A percentile compares a stretch with the other conserved stretches of the same genome.
Conservation (phyloP, 1,284 basidiomycete genomes). For the Leucoagaricus sp. region DNA sequence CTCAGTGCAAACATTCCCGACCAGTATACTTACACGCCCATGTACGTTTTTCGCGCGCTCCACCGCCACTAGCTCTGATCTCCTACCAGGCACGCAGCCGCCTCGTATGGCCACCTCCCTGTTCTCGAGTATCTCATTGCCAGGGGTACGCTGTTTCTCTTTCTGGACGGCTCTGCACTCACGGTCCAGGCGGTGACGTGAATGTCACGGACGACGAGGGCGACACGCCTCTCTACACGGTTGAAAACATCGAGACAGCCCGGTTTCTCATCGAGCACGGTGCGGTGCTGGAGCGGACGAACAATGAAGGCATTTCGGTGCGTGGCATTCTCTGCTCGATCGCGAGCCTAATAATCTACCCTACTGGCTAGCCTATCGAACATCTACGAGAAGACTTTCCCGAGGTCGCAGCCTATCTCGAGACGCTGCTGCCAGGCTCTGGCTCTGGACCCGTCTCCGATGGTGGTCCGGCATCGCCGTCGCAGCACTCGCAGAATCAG, state of each 20-base stretch:
- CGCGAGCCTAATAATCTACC: neutral
- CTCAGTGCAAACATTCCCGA: conserved; percentile 79
- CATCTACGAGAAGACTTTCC: conserved; percentile 79
- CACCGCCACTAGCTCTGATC: conserved; percentile 16
- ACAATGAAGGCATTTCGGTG: conserved; percentile 79
- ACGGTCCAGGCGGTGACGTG: conserved; percentile 75
- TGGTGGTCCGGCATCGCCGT: conserved; percentile 20
- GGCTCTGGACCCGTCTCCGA: conserved; percentile 17
- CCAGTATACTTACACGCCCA: conserved; percentile 83
- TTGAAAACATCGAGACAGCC: conserved; percentile 81
- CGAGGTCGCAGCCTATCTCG: conserved; percentile 73
- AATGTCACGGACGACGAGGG: conserved; percentile 86
- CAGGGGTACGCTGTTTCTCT: conserved; percentile 45
- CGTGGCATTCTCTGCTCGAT: conserved; percentile 27
- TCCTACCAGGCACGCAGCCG: conserved; percentile 82
- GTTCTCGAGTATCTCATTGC: conserved; percentile 80
- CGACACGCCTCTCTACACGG: conserved; percentile 91
- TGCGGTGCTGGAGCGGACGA: conserved; percentile 64
- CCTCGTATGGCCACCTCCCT: conserved; percentile 83
- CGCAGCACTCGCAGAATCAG: conserved; percentile 68
- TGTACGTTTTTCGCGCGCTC: conserved; percentile 43
- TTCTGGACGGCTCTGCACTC: conserved; percentile 10
- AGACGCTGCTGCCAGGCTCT: conserved; percentile 38
- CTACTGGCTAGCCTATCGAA: conserved; percentile 64
- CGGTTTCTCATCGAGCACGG: conserved; percentile 80